phyloP scores from a whole-genome alignment of 495 filamentous ascomycete genomes.

The Penicillium maclennaniae region DNA sequence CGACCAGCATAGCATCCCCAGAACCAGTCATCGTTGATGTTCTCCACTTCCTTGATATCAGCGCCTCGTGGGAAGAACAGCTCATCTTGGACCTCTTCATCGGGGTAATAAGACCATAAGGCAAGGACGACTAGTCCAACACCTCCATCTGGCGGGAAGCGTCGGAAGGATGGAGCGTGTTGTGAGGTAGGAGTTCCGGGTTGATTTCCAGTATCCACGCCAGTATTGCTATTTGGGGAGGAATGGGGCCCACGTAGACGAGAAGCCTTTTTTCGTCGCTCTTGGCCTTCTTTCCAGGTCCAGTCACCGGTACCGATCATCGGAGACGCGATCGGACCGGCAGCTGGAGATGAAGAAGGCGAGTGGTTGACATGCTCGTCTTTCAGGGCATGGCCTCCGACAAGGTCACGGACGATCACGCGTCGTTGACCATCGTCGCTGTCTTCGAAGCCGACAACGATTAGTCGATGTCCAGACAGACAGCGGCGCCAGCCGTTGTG shows the following conservation, averaged over 20 bases:
- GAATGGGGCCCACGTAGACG: slow-evolving; percentile 23
- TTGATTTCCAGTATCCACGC: slow-evolving; percentile 11
- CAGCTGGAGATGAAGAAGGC: slow-evolving; percentile 16
- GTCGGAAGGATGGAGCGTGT: slow-evolving; percentile 18
- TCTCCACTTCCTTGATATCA: slow-evolving; percentile 73
- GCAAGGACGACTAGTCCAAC: slow-evolving; percentile 59
- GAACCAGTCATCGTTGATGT: slow-evolving; percentile 84
- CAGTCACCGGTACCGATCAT: slow-evolving; percentile 37
- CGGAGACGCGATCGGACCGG: slow-evolving; percentile 19
- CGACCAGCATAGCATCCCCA: slow-evolving; percentile 74
- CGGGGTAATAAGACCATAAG: slow-evolving; percentile 70
- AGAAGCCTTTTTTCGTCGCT: slow-evolving; percentile 47
- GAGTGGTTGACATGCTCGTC: slow-evolving; percentile 44
- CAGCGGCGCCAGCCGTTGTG: slow-evolving; percentile 78
- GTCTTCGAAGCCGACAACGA: slow-evolving; percentile 69
- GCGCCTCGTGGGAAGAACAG: slow-evolving; percentile 77
- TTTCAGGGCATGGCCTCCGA: slow-evolving; percentile 64
- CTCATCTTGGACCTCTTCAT: slow-evolving; percentile 61
- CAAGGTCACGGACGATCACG: slow-evolving; percentile 58
- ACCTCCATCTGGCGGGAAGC: slow-evolving; percentile 70
- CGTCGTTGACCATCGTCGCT: slow-evolving; percentile 53
- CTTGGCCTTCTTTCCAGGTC: slow-evolving; percentile 50
- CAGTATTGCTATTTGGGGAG: slow-evolving; percentile 5
- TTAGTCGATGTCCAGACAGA: slow-evolving; percentile 76
- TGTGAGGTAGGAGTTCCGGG: slow-evolving; percentile 10